phyloP scores from a whole-genome alignment of 768 basidiomycete genomes.

The Fibroporia radiculosa region DNA sequence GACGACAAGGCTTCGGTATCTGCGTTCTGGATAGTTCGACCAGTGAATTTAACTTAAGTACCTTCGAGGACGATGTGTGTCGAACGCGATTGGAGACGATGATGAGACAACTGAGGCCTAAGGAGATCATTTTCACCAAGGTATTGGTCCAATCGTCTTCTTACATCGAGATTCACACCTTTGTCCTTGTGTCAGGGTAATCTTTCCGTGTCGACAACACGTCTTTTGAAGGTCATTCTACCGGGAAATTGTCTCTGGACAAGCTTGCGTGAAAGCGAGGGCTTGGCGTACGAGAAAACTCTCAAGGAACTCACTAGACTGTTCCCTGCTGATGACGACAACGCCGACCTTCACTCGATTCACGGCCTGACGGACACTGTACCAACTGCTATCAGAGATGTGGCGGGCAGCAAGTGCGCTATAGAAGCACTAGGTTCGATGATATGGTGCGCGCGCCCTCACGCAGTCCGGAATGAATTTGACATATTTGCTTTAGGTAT shows the following conservation, averaged over 20 bases:
- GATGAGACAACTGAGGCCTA: constrained; percentile 83
- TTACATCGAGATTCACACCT: not conserved
- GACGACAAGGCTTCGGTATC: constrained; percentile 67
- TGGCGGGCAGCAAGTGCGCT: constrained; percentile 57
- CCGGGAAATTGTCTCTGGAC: constrained; percentile 87
- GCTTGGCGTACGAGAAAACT: constrained; percentile 67
- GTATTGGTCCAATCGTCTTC: constrained; percentile 27
- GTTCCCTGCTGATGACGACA: constrained; percentile 41
- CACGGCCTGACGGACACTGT: constrained; percentile 30
- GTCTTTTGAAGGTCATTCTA: constrained; percentile 74
- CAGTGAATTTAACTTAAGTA: constrained; percentile 86
- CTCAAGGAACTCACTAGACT: constrained; percentile 59
- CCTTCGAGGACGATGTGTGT: constrained; percentile 88
- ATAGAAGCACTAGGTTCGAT: constrained; percentile 86
- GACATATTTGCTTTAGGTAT: constrained; percentile 41
- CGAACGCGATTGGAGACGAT: constrained; percentile 91
- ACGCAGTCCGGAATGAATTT: not conserved
- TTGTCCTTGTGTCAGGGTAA: constrained; percentile 54
- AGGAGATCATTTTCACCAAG: constrained; percentile 88
- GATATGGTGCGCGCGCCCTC: constrained; percentile 60
- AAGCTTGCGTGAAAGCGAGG: constrained; percentile 74
- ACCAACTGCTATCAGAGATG: constrained; percentile 68
- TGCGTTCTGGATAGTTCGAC: constrained; percentile 93
- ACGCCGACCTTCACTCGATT: constrained; percentile 38
- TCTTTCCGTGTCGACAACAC: constrained; percentile 73